Conservation (phyloP, 306 rosid species). For the Prunus mira region DNA sequence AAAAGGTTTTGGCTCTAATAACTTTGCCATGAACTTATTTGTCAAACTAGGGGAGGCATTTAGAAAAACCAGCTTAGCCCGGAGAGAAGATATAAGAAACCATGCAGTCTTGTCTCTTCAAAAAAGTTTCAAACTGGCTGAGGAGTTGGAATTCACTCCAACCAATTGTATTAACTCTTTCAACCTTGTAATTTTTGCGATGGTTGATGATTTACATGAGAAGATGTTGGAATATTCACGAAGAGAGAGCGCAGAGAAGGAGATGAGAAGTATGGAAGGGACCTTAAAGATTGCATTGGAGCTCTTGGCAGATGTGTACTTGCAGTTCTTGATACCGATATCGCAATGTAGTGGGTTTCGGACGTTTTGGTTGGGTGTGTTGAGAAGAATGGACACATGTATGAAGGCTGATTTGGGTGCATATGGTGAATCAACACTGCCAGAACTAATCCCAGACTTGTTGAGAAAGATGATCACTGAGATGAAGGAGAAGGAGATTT, state of each 20-base stretch:
- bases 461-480: conserved; percentile 60
- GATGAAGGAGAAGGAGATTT: conserved; percentile 65
- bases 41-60: conserved; percentile 82
- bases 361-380: conserved; percentile 80
- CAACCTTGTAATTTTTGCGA: conserved; percentile 71
- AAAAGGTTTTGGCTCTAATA: conserved; percentile 39
- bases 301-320: conserved; percentile 60
- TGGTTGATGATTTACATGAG: conserved; percentile 90
- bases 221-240: conserved; percentile 90
- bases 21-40: conserved; percentile 54
- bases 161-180: conserved; percentile 59
- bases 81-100: conserved; percentile 87
- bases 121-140: conserved; percentile 61
- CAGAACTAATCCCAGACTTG: conserved; percentile 54
- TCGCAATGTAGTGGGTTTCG: conserved; percentile 52
- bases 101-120: conserved; percentile 68
- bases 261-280: conserved; percentile 90
- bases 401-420: conserved; percentile 85
- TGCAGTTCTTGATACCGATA: conserved; percentile 57
- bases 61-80: conserved; percentile 64
- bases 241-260: conserved; percentile 80
- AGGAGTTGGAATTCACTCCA: conserved; percentile 56
- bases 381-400: conserved; percentile 93
- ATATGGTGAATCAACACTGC: conserved; percentile 57
- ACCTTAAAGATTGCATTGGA: conserved; percentile 80